Conservation (phyloP, 2,329 filamentous ascomycete genomes). For the Botrytis aclada region DNA sequence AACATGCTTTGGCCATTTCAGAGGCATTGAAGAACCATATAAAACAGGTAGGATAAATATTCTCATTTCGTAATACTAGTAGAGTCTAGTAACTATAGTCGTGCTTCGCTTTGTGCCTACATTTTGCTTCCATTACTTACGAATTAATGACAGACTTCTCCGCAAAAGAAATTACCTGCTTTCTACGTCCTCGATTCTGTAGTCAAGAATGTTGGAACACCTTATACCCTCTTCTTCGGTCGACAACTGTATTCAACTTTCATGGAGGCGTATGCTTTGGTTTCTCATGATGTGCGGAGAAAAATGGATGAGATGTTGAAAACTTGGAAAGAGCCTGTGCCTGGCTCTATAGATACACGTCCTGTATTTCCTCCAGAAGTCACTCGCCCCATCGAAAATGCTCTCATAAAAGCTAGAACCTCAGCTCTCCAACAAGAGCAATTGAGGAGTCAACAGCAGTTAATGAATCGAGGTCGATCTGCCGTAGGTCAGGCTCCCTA, state of each 20-base stretch:
- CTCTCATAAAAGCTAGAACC: conserved; percentile 74
- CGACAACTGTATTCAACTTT: conserved; percentile 90
- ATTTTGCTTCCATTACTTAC: conserved; percentile 30
- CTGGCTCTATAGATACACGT: conserved; percentile 86
- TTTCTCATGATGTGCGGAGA: conserved; percentile 75
- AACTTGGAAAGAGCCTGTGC: conserved; percentile 97
- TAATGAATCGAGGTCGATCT: conserved; percentile 50
- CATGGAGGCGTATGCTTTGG: conserved; percentile 92
- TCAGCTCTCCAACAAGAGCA: conserved; percentile 59
- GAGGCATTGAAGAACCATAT: conserved; percentile 90
- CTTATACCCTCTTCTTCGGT: conserved; percentile 93
- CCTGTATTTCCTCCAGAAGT: conserved; percentile 88
- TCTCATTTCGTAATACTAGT: conserved; percentile 33
- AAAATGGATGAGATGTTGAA: conserved; percentile 97
- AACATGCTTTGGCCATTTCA: conserved; percentile 90
- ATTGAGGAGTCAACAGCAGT: conserved; percentile 53
- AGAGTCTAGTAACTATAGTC: conserved; percentile 23
- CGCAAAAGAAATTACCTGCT: conserved; percentile 87
- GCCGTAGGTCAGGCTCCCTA: conserved; percentile 57
- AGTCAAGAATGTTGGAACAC: conserved; percentile 96
- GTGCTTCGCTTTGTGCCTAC: conserved; percentile 28
- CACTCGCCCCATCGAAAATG: conserved; percentile 88
- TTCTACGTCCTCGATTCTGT: conserved; percentile 97
- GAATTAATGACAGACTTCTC: conserved; percentile 62
- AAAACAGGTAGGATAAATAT: conserved; percentile 69